Evolutionary conservation across 2,329 filamentous ascomycete species (phyloP), one percentile per base, ranked within the genome.

Genomic region (Arthroderma sp.): DNA sequence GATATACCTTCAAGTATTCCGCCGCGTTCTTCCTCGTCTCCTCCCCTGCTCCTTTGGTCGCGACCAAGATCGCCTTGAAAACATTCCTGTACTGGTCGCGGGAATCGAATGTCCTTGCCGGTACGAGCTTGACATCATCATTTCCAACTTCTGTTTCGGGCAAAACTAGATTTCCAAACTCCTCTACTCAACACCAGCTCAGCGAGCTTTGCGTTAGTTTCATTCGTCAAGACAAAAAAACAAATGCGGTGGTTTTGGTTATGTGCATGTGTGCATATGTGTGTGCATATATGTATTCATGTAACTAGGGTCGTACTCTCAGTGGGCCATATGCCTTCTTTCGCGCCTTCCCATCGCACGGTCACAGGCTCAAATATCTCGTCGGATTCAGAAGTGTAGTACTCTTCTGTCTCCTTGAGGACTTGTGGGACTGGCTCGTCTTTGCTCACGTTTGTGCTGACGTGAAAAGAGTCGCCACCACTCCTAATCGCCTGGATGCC

Each of bases 281-380:
- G 15, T 22, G 15, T 22, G 15, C 15, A 22, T 22, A 22, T 22
- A 22, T 22, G 15, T 22, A 22, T 22, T 22, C 15, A 22, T 22
- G 15, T 22, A 22, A 22, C 15, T 22, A 22, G 15, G 15, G 15
- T 22, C 15, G 15, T 22, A 34, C 32, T 11, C 8, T 9, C 8
- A 38, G 36, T n/a, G 22, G 63, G 63, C 61, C 61, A 65, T 7
- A 49, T 42, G 1, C 60, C 62, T 43, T 51, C 50, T 28, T 47
- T 44, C 9, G 62, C 62, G 1, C 55, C 60, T 32, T 61, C 54
- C 61, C 74, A 85, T 52, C 70, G 72, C 52, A 94, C 61, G 43
- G 74, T 77, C 4, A 94, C 84, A 3, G 79, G 77, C 60, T 83
- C 78, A 62, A 94, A 94, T 4, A 82, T 80, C 69, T 93, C 85